phyloP scores from a whole-genome alignment of 352 stramenopile genomes.

The Globisporangium rhizosaccharum region DNA sequence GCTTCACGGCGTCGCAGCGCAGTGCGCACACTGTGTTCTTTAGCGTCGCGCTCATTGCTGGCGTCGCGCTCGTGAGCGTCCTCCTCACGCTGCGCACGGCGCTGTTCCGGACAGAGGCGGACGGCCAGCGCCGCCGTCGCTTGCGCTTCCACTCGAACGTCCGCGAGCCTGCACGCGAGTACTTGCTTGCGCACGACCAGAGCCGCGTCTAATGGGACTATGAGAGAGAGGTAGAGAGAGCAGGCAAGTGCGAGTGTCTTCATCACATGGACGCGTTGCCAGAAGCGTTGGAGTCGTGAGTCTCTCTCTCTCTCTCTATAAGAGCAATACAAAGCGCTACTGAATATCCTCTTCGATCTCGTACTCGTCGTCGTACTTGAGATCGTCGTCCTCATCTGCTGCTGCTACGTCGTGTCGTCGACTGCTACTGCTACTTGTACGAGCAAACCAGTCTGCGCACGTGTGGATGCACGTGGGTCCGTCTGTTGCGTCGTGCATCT shows the following conservation, averaged over 20 bases:
- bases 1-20: conserved; percentile 13
- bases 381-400: conserved; percentile 11
- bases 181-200: conserved; percentile 33
- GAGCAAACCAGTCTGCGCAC: conserved; percentile 30
- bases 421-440: neutral
- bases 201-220: neutral
- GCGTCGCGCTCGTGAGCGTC: conserved; percentile 26
- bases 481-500: conserved; percentile 40
- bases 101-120: conserved; percentile 22
- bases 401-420: conserved; percentile 1
- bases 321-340: neutral
- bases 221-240: neutral
- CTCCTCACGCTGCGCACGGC: conserved; percentile 32
- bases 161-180: conserved; percentile 49
- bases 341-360: conserved; percentile 50
- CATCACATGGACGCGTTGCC: neutral
- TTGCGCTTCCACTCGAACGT: conserved; percentile 26
- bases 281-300: neutral
- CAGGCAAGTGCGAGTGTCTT: neutral
- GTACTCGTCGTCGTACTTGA: conserved; percentile 33
- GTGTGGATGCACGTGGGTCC: conserved; percentile 20
- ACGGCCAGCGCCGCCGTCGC: conserved; percentile 7
- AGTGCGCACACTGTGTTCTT: conserved; percentile 24
- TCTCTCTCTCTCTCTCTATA: conserved; percentile 4
- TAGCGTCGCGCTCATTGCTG: conserved; percentile 24